Evolutionary conservation across 2,329 filamentous ascomycete genomes (phyloP).

Genomic region (Dothiorella sarmentorum): DNA sequence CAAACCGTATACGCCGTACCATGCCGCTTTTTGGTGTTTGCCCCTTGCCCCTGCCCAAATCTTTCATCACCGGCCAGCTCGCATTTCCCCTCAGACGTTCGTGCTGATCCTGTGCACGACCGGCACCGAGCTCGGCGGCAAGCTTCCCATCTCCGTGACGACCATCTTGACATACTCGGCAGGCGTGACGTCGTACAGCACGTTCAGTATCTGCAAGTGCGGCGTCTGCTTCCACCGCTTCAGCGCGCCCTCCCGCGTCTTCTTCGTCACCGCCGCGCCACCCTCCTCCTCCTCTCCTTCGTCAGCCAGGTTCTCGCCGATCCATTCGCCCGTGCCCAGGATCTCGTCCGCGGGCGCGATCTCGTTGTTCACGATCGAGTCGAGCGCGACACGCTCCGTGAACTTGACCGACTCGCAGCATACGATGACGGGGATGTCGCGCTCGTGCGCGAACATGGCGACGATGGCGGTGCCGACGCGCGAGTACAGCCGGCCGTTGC

Average conservation of each 20-base stretch:
- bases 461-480: conserved; percentile 83
- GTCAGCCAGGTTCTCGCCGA: conserved; percentile 31
- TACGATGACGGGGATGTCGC: conserved; percentile 77
- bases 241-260: conserved; percentile 34
- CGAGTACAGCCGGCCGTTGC: conserved; percentile 86
- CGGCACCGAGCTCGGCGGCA: conserved; percentile 82
- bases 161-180: conserved; percentile 84
- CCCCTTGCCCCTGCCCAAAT: neutral
- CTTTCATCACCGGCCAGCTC: neutral
- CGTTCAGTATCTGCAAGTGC: conserved; percentile 59
- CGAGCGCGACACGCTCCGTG: conserved; percentile 80
- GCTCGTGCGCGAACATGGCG: conserved; percentile 74
- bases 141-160: conserved; percentile 83
- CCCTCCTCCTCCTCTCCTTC: conserved; percentile 26
- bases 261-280: conserved; percentile 48
- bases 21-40: conserved; percentile 9
- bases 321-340: conserved; percentile 34
- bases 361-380: conserved; percentile 93
- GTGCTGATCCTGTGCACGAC: conserved; percentile 60
- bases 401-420: conserved; percentile 96
- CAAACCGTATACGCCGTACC: conserved; percentile 2
- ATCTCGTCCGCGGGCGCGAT: conserved; percentile 73
- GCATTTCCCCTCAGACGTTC: conserved; percentile 7
- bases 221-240: conserved; percentile 34
- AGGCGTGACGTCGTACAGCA: conserved; percentile 90